phyloP scores from a whole-genome alignment of 345 rosid species.

The Rhizophora apiculata region DNA sequence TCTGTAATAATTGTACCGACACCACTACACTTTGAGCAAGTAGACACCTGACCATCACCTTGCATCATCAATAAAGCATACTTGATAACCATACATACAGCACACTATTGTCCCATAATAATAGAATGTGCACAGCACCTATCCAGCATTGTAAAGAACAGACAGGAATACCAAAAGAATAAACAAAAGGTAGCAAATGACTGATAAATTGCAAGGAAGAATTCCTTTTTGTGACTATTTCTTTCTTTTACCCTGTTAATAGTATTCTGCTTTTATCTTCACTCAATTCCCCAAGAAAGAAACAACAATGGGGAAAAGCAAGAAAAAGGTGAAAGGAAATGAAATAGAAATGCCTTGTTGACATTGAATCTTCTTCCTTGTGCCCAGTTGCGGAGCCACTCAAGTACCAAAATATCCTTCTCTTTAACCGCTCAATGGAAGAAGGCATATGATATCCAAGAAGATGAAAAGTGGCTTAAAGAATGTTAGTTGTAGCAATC shows the following conservation, averaged over 20 bases:
- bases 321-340: neutral
- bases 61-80: conserved; percentile 21
- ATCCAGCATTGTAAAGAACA: conserved; percentile 10
- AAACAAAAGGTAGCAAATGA: neutral
- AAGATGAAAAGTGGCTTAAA: too few relatives aligned
- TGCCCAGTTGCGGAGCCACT: too few relatives aligned
- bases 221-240: neutral
- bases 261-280: neutral
- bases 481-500: too few relatives aligned
- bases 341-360: too few relatives aligned
- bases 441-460: too few relatives aligned
- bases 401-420: too few relatives aligned
- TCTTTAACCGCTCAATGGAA: too few relatives aligned
- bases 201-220: neutral
- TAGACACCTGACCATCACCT: conserved; percentile 64
- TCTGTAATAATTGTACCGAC: conserved; percentile 77
- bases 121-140: neutral
- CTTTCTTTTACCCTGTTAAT: neutral
- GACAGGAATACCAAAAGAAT: conserved; percentile 16
- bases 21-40: conserved; percentile 79
- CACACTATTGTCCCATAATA: neutral
- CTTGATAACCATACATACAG: neutral
- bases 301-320: neutral
- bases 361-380: too few relatives aligned
- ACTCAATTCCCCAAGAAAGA: neutral